phyloP scores from a whole-genome alignment of 139 green algal species.

The Nannochloris sp. region DNA sequence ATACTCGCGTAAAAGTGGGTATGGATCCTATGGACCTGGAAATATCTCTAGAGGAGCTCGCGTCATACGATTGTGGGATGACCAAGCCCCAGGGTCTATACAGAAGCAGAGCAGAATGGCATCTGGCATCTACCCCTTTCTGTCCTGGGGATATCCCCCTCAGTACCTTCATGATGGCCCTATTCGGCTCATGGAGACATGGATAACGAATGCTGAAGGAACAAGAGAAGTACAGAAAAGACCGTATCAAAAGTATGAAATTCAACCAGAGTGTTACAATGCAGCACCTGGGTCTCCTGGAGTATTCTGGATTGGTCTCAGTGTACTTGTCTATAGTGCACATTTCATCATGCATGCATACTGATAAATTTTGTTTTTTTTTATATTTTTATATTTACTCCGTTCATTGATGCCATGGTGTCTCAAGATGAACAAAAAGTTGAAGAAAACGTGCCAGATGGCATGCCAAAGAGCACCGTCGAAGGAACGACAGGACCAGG shows the following conservation, averaged over 20 bases:
- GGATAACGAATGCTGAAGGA: conserved; percentile 4
- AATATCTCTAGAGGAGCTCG: not conserved
- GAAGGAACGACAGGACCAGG: not conserved
- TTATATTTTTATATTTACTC: no score
- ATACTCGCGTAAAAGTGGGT: conserved; percentile 12
- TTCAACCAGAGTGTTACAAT: not conserved
- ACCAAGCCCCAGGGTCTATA: no score
- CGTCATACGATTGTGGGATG: not conserved
- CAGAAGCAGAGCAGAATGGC: no score
- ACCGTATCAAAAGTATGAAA: not conserved
- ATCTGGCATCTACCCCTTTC: no score
- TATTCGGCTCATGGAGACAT: not conserved
- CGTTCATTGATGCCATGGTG: no score
- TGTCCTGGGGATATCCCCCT: not conserved
- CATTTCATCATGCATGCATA: no score
- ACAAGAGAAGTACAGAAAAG: not conserved
- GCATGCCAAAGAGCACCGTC: not conserved
- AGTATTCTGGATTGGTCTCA: no score
- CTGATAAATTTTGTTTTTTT: no score
- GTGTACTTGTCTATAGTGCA: no score
- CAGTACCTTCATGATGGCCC: not conserved
- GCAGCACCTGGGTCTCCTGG: no score
- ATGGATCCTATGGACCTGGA: conserved; percentile 8
- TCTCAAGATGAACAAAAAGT: not conserved
- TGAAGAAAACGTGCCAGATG: not conserved